Evolutionary conservation across 805 yeast genomes (phyloP).

Genomic region (Candida oleophila): DNA sequence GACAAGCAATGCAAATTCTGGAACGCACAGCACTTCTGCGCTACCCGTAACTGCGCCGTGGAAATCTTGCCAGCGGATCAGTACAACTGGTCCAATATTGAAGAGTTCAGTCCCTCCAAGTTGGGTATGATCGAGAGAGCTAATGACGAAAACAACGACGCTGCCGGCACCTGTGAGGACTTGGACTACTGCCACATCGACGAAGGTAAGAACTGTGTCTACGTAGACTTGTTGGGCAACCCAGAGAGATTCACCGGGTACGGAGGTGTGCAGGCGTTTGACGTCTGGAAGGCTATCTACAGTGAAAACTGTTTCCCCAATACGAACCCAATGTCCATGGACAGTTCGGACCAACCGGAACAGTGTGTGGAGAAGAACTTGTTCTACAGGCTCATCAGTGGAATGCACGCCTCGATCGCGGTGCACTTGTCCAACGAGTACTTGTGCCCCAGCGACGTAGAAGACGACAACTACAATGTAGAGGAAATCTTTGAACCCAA

Average conservation of each 20-base stretch:
- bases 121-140: conserved; percentile 47
- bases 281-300: conserved; percentile 91
- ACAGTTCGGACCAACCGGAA: conserved; percentile 35
- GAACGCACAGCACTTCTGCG: conserved; percentile 80
- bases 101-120: conserved; percentile 69
- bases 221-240: conserved; percentile 81
- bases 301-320: conserved; percentile 84
- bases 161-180: conserved; percentile 37
- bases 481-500: conserved; percentile 78
- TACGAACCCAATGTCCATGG: conserved; percentile 36
- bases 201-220: conserved; percentile 67
- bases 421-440: conserved; percentile 89
- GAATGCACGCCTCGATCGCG: conserved; percentile 94
- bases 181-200: conserved; percentile 71
- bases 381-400: conserved; percentile 83
- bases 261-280: conserved; percentile 86
- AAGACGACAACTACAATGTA: conserved; percentile 63
- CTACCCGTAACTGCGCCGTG: conserved; percentile 86
- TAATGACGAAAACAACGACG: conserved; percentile 12
- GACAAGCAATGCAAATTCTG: conserved; percentile 84
- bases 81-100: conserved; percentile 52
- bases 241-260: conserved; percentile 98
- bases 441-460: conserved; percentile 47
- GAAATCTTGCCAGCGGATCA: conserved; percentile 68
- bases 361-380: conserved; percentile 82